Evolutionary conservation across 2,329 filamentous ascomycete genomes (phyloP).

Genomic region (Botrytis byssoidea): DNA sequence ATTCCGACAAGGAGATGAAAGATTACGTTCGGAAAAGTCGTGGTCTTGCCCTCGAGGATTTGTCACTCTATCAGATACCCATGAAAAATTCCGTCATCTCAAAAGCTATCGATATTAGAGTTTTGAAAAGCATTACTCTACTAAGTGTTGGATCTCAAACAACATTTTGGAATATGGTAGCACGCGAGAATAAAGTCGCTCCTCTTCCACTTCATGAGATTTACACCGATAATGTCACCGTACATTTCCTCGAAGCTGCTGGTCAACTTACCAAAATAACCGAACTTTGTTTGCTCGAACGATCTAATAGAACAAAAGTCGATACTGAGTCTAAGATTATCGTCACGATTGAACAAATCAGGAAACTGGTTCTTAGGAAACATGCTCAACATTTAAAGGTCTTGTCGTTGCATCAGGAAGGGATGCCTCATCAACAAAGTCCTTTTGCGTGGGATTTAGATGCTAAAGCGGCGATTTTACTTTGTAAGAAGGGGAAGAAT

Average conservation of each 20-base stretch:
- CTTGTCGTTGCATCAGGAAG: slow-evolving; percentile 60
- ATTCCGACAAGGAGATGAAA: slow-evolving; percentile 30
- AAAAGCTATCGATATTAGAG: slow-evolving; percentile 55
- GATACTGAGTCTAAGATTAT: slow-evolving; percentile 52
- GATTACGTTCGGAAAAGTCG: slow-evolving; percentile 59
- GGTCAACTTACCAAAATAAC: slow-evolving; percentile 52
- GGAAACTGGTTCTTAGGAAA: slow-evolving; percentile 55
- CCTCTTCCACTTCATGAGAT: slow-evolving; percentile 56
- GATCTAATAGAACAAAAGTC: slow-evolving; percentile 50
- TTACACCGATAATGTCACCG: slow-evolving; percentile 62
- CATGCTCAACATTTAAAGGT: slow-evolving; percentile 54
- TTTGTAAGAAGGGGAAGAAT: slow-evolving; percentile 49
- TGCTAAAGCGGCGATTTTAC: slow-evolving; percentile 52
- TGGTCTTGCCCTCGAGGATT: slow-evolving; percentile 54
- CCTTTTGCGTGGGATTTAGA: slow-evolving; percentile 57
- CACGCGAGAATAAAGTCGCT: slow-evolving; percentile 51
- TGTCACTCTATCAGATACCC: slow-evolving; percentile 59
- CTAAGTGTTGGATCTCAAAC: slow-evolving; percentile 63
- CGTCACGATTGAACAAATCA: slow-evolving; percentile 57
- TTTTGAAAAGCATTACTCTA: slow-evolving; percentile 56
- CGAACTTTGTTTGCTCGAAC: slow-evolving; percentile 61
- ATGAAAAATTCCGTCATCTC: slow-evolving; percentile 57
- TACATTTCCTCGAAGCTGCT: slow-evolving; percentile 53
- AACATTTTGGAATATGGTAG: slow-evolving; percentile 57
- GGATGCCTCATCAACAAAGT: slow-evolving; percentile 51